These are phyloP conservation scores for Syncephalis plumigaleata DNA, from an alignment of 371 early-diverging fungal species.

Conservation along the genomic window DNA sequence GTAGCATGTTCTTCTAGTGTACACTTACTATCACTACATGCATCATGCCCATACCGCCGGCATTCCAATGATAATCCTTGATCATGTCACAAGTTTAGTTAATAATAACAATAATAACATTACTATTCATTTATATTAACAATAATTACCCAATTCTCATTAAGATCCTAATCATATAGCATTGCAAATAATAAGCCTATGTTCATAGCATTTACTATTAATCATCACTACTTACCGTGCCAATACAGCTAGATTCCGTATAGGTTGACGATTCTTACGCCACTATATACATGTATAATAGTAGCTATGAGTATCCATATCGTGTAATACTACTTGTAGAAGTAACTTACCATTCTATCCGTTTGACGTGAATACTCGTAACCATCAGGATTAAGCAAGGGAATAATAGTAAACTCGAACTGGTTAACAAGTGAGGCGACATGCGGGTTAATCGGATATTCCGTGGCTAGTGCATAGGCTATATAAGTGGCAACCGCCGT, in stretches of 20 bases:
- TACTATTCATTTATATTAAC: too few species aligned
- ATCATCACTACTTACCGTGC: conserved; percentile 12
- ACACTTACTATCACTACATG: conserved; percentile 12
- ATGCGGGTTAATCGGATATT: conserved; percentile 11
- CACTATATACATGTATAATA: conserved; percentile 14
- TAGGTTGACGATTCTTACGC: conserved; percentile 31
- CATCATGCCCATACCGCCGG: conserved; percentile 9
- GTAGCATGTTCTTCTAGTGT: too few species aligned
- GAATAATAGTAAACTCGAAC: conserved; percentile 18
- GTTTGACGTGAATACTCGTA: conserved; percentile 17
- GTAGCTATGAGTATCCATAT: background rate
- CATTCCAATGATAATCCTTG: conserved; percentile 18
- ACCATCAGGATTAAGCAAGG: conserved; percentile 25
- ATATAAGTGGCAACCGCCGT: conserved; percentile 15
- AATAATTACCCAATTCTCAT: too few species aligned
- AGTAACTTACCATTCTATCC: background rate
- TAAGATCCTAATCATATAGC: background rate
- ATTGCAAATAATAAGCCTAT: background rate
- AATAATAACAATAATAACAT: too few species aligned
- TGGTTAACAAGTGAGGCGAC: conserved; percentile 12
- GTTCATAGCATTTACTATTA: background rate
- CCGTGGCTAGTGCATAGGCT: conserved; percentile 14
- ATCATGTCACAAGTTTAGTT: conserved; percentile 10
- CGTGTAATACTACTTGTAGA: too few species aligned
- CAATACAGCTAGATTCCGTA: conserved; percentile 14